phyloP scores from a whole-genome alignment of 1,139 yeast species.

The Candida sp. region DNA sequence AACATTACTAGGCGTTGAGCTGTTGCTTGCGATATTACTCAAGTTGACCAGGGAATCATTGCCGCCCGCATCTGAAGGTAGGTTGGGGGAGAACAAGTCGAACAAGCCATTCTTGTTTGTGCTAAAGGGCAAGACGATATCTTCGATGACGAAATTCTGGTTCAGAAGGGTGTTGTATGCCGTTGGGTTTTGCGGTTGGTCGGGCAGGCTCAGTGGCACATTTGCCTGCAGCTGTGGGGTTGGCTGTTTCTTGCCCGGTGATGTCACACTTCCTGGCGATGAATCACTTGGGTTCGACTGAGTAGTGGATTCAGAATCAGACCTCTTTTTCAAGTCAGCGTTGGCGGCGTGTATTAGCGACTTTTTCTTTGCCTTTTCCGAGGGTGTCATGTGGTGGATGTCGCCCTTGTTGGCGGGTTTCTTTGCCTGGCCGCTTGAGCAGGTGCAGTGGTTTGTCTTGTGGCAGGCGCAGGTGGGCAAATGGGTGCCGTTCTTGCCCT shows the following conservation, averaged over 20 bases:
- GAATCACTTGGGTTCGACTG: conserved; percentile 10
- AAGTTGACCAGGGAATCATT: neutral
- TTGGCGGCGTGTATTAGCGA: conserved; percentile 27
- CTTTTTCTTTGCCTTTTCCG: conserved; percentile 34
- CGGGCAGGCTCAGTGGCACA: conserved; percentile 2
- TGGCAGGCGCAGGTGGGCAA: conserved; percentile 59
- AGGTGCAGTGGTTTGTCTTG: conserved; percentile 61
- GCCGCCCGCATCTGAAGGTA: conserved; percentile 7
- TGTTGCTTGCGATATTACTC: conserved; percentile 5
- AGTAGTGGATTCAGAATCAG: conserved; percentile 7
- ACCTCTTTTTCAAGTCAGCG: conserved; percentile 17
- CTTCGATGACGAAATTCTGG: conserved; percentile 36
- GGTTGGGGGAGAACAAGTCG: conserved; percentile 27
- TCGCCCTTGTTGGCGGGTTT: conserved; percentile 17
- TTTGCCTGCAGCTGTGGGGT: conserved; percentile 6
- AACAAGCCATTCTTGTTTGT: conserved; percentile 28
- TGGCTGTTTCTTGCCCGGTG: conserved; percentile 4
- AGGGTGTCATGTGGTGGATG: conserved; percentile 17
- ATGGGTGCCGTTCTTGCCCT: conserved; percentile 49
- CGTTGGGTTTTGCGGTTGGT: conserved; percentile 3
- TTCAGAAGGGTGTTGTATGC: conserved; percentile 3
- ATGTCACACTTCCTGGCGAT: conserved; percentile 11
- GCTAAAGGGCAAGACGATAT: conserved; percentile 35
- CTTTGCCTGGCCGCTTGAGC: conserved; percentile 41
- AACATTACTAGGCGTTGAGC: conserved; percentile 4